Evolutionary conservation across 345 rosid species (phyloP), one percentile per base, ranked within the genome.

Genomic region (Gossypium raimondii): DNA sequence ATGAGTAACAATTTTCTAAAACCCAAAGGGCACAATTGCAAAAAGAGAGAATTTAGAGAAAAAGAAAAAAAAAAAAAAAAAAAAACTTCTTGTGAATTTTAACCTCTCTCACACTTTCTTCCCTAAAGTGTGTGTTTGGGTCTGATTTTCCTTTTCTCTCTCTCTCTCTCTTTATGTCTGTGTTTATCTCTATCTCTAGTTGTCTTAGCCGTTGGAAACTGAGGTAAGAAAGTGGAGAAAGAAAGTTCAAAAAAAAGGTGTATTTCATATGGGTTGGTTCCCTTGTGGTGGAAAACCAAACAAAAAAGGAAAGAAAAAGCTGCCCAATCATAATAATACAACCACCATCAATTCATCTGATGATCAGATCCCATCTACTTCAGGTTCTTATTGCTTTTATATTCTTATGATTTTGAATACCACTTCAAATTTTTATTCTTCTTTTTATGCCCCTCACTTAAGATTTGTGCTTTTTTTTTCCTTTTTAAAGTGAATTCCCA

Each of bases 311-410:
- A 82, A 70, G 75, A 83, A 72, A 75, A 79, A 83, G 79, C 82
- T 67, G 17, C 78, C 66, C 25, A n/a, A 8, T 24, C 17, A 51
- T 27, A 29, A 27, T 51, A 69, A 3, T 57, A 2, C 9, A 20
- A 3, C 4, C 14, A 9, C 25, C 44, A 51, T 1, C 74, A 72
- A 44, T 45, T 74, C 61, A 61, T 59, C 78, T 52, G 78, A 75
- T 76, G 81, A 82, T 72, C 88, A 83, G 90, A 87, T 84, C 90
- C 85, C 86, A 75, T 84, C 90, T 50, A 78, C 77, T 80, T 79
- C 88, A 60, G 92, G 89, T 87, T 78, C 56, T 43, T 73, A 45
- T 50, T 25, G 10, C 11, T 9, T 7, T 20, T 25, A 2, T 50
- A 3, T 67, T 51, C 45, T 69, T 51, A 27, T 18, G 18, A 11